Evolutionary conservation across 75 land plant genomes (phyloP).

Genomic region (Pinus albicaulis): DNA sequence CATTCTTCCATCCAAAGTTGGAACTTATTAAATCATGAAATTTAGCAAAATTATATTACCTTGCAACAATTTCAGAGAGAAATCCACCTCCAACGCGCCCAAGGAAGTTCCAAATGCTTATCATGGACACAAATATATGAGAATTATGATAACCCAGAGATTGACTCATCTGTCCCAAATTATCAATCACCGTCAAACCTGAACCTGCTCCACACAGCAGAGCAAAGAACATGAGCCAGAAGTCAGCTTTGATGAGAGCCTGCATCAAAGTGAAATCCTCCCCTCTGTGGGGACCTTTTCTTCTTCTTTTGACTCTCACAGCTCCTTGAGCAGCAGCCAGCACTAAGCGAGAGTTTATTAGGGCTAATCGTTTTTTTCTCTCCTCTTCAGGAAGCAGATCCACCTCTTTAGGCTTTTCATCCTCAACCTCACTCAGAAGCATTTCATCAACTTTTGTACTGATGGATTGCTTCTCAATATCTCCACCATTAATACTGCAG

Average conservation of each 20-base stretch:
- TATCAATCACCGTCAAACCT: conserved; percentile 95
- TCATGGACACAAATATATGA: conserved; percentile 95
- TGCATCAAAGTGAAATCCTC: conserved; percentile 90
- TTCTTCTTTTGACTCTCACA: conserved; percentile 75
- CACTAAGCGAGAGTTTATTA: conserved; percentile 47
- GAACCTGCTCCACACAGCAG: conserved; percentile 89
- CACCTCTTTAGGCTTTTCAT: conserved; percentile 72
- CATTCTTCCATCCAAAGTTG: too few relatives aligned
- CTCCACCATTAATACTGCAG: neutral
- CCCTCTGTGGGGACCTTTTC: conserved; percentile 81
- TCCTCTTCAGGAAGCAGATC: conserved; percentile 68
- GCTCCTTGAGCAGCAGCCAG: conserved; percentile 95
- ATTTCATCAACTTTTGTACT: conserved; percentile 22
- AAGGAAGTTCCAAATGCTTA: conserved; percentile 99
- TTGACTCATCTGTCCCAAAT: conserved; percentile 95
- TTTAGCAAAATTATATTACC: neutral
- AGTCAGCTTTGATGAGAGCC: conserved; percentile 94
- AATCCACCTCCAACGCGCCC: conserved; percentile 96
- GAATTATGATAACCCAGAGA: conserved; percentile 84
- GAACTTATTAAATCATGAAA: too few relatives aligned
- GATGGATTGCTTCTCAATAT: conserved; percentile 8
- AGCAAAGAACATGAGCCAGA: conserved; percentile 84
- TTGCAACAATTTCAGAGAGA: conserved; percentile 80
- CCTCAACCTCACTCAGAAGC: conserved; percentile 89
- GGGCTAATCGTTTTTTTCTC: conserved; percentile 41